phyloP scores from a whole-genome alignment of 1,284 basidiomycete genomes.

The Ceratobasidium sp. region DNA sequence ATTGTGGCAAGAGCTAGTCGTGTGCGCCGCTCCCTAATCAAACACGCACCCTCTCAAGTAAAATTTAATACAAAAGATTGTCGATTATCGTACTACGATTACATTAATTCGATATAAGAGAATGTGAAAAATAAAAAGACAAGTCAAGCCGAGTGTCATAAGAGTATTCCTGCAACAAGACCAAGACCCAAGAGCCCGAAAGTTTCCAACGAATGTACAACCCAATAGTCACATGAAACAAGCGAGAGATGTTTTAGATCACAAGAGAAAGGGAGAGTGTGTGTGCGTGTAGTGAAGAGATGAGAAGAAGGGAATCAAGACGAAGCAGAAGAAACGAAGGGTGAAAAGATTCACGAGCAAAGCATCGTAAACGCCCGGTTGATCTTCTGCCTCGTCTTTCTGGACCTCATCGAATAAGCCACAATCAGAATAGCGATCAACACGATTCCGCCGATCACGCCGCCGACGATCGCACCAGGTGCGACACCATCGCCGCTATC shows the following conservation, averaged over 20 bases:
- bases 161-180: no score
- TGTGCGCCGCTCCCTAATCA: no score
- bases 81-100: no score
- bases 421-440: constrained; percentile 12
- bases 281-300: background rate
- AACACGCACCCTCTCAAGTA: no score
- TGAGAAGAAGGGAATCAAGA: background rate
- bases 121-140: no score
- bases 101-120: no score
- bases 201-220: no score
- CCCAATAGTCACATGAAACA: no score
- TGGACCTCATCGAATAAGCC: constrained; percentile 14
- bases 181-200: no score
- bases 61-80: no score
- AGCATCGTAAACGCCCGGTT: constrained; percentile 22
- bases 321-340: background rate
- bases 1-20: no score
- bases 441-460: constrained; percentile 24
- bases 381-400: constrained; percentile 35
- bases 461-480: constrained; percentile 21
- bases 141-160: no score
- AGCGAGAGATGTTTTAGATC: background rate
- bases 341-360: constrained; percentile 16
- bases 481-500: background rate
- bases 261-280: background rate